These are phyloP conservation scores for Cercophora newfieldiana DNA, from an alignment of 495 filamentous ascomycete genomes.

Conservation along the genomic window DNA sequence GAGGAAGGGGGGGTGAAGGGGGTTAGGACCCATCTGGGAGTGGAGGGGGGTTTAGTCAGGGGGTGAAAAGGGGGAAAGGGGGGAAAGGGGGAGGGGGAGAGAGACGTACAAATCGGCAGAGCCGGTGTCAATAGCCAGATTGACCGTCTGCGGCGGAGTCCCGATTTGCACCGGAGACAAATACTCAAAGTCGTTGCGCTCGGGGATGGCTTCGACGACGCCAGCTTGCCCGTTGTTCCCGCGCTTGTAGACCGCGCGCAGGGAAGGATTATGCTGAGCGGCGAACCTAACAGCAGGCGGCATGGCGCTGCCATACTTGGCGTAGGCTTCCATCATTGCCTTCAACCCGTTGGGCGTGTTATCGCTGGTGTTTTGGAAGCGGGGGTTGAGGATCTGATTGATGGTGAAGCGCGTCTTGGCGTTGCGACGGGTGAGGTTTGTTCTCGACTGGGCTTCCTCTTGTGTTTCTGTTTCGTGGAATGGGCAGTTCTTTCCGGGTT, in stretches of 20 bases:
- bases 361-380: slow-evolving; percentile 25
- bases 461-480: not conserved
- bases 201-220: slow-evolving; percentile 53
- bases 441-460: not conserved
- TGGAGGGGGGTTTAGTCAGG: not conserved
- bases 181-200: slow-evolving; percentile 60
- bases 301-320: slow-evolving; percentile 52
- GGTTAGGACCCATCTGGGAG: slow-evolving; percentile 23
- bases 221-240: slow-evolving; percentile 41
- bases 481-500: not conserved
- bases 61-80: slow-evolving; percentile 46
- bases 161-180: slow-evolving; percentile 65
- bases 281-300: slow-evolving; percentile 29
- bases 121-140: slow-evolving; percentile 70
- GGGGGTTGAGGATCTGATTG: slow-evolving; percentile 49
- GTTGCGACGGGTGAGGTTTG: no score
- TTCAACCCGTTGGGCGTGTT: slow-evolving; percentile 41
- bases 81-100: slow-evolving; percentile 49
- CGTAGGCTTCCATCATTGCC: slow-evolving; percentile 55
- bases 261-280: slow-evolving; percentile 24
- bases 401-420: slow-evolving; percentile 44
- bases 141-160: slow-evolving; percentile 52
- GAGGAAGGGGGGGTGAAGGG: slow-evolving; percentile 15
- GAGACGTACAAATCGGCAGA: slow-evolving; percentile 64
- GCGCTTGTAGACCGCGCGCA: slow-evolving; percentile 15